A percentile compares a stretch with the other conserved stretches of the same genome.
Conservation (phyloP, 768 basidiomycete species). For the Leccinum subtestaceum region DNA sequence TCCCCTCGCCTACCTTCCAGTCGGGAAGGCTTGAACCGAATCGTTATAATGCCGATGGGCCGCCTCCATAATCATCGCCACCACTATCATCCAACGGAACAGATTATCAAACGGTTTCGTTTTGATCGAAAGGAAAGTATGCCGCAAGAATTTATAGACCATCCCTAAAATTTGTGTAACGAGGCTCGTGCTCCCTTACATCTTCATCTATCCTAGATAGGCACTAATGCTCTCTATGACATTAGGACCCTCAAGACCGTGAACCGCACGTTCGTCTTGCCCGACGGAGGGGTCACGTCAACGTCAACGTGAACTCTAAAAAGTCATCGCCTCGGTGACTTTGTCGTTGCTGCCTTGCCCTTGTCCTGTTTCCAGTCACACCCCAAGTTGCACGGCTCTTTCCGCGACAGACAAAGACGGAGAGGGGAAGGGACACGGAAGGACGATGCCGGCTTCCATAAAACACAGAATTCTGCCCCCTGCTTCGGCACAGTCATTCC, state of each 20-base stretch:
- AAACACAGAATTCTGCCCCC: not conserved
- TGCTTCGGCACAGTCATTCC: constrained; percentile 15
- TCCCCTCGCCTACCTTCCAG: not conserved
- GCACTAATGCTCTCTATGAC: not conserved
- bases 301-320: constrained; percentile 11
- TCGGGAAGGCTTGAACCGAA: not conserved
- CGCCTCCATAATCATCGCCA: not conserved
- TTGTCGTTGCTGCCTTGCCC: not conserved
- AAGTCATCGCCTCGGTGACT: not conserved
- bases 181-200: not conserved
- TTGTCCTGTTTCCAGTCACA: not conserved
- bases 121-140: constrained; percentile 5
- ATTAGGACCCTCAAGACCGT: constrained; percentile 2
- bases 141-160: not conserved
- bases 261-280: constrained; percentile 10
- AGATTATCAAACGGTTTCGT: constrained; percentile 1
- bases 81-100: not conserved
- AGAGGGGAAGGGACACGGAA: not conserved
- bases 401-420: not conserved
- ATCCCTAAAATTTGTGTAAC: constrained; percentile 10
- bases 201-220: constrained; percentile 26
- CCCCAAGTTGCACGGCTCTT: not conserved
- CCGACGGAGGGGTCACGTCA: constrained; percentile 7
- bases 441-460: not conserved
- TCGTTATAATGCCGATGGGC: not conserved